Percentiles rank a stretch among this genome's conserved stretches.
Conservation (phyloP, 208 protist genomes). For the Leptomonas seymouri region DNA sequence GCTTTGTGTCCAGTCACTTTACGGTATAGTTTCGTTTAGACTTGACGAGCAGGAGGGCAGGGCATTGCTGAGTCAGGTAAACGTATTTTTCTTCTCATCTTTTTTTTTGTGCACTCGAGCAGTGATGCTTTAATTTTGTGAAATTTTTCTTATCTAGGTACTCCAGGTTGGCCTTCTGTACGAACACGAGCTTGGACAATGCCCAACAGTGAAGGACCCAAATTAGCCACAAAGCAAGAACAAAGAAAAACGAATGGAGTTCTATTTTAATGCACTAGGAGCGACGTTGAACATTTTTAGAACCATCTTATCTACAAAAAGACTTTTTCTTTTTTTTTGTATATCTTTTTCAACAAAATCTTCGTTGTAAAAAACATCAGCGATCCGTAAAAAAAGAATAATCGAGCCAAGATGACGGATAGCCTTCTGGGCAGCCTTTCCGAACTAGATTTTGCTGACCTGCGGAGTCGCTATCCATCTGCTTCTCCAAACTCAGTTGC, state of each 20-base stretch:
- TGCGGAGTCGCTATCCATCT: no score
- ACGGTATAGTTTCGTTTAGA: slow-evolving; percentile 1
- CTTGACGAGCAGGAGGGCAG: not conserved
- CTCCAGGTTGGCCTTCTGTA: not conserved
- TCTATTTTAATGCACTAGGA: not conserved
- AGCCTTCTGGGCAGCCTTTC: no score
- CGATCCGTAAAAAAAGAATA: no score
- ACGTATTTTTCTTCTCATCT: not conserved
- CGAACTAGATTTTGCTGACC: no score
- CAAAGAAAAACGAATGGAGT: not conserved
- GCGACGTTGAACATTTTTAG: not conserved
- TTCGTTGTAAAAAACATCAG: no score
- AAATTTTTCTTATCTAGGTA: not conserved
- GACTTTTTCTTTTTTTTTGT: not conserved
- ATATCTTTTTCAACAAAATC: no score
- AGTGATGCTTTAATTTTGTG: not conserved
- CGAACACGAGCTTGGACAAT: slow-evolving; percentile 2
- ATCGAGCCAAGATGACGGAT: no score
- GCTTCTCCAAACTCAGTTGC: no score
- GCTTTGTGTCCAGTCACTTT: slow-evolving; percentile 56
- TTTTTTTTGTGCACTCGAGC: not conserved
- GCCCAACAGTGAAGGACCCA: not conserved
- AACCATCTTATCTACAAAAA: not conserved
- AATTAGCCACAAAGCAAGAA: not conserved
- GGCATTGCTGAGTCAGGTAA: not conserved